These are phyloP conservation scores for Carex sylvatica DNA, from an alignment of 202 grass and related monocot species.

Conservation along the genomic window DNA sequence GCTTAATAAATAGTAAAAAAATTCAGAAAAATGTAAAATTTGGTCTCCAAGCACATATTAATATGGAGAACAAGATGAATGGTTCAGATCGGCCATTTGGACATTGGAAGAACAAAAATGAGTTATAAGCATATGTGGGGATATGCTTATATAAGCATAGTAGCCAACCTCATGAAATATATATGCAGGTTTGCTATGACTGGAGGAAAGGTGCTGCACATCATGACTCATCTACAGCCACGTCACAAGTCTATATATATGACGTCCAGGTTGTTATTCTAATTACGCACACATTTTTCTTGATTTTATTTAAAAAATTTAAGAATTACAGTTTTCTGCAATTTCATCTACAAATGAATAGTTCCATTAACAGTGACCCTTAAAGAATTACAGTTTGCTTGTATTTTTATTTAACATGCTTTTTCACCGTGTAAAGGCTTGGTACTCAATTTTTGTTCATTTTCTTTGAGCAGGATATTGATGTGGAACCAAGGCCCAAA, in stretches of 20 bases:
- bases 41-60: too few species aligned
- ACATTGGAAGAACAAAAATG: too few species aligned
- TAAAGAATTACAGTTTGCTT: too few species aligned
- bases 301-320: background rate
- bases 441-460: background rate
- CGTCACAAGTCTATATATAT: constrained; percentile 73
- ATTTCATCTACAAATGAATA: background rate
- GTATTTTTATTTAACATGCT: background rate
- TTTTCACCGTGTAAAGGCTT: too few species aligned
- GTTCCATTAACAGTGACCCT: background rate
- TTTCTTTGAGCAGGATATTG: constrained; percentile 2
- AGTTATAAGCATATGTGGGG: too few species aligned
- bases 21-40: too few species aligned
- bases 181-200: constrained; percentile 73
- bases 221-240: constrained; percentile 73
- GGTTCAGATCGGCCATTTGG: too few species aligned
- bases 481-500: background rate
- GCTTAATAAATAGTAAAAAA: too few species aligned
- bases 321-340: background rate
- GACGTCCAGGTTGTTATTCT: constrained; percentile 52
- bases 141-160: too few species aligned
- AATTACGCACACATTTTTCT: background rate
- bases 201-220: constrained; percentile 90
- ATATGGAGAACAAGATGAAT: too few species aligned
- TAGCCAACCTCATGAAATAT: too few species aligned